Evolutionary conservation across 768 basidiomycete species (phyloP).

Genomic region (Termitomyces sp.): DNA sequence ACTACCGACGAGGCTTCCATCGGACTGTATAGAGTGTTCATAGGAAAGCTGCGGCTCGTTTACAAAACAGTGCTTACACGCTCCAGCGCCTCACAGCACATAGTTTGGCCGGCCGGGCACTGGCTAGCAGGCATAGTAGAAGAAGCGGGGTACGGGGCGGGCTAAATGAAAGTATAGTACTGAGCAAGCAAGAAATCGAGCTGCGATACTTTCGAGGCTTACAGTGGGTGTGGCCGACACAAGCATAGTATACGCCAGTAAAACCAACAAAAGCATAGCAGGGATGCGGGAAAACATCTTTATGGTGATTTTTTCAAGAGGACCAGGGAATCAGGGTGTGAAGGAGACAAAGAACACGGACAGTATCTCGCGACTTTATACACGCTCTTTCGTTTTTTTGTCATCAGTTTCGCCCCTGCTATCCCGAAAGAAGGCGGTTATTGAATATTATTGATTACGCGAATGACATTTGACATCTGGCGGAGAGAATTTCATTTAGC

Average conservation of each 20-base stretch:
- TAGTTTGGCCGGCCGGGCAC: constrained; percentile 17
- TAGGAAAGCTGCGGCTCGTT: background rate
- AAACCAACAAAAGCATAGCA: constrained; percentile 8
- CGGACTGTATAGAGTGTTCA: constrained; percentile 10
- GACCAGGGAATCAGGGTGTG: background rate
- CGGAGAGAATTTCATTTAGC: background rate
- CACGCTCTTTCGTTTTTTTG: background rate
- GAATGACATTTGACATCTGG: background rate
- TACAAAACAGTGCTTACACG: constrained; percentile 9
- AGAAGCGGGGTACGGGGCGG: constrained; percentile 7
- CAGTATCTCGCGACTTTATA: background rate
- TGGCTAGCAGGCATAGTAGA: constrained; percentile 16
- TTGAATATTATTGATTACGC: background rate
- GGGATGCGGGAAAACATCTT: constrained; percentile 14
- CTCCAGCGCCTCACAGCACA: constrained; percentile 22
- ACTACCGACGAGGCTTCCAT: constrained; percentile 14
- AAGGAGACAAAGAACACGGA: background rate
- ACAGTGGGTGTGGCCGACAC: constrained; percentile 17
- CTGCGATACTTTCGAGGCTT: background rate
- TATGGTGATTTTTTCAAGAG: background rate
- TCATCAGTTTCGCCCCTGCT: background rate
- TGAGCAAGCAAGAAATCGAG: background rate
- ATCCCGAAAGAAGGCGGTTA: no score
- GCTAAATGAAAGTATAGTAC: background rate
- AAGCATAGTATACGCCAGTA: constrained; percentile 13